Base-by-base conservation (phyloP, 345 rosid species). In the Salix koriyanagi region DNA sequence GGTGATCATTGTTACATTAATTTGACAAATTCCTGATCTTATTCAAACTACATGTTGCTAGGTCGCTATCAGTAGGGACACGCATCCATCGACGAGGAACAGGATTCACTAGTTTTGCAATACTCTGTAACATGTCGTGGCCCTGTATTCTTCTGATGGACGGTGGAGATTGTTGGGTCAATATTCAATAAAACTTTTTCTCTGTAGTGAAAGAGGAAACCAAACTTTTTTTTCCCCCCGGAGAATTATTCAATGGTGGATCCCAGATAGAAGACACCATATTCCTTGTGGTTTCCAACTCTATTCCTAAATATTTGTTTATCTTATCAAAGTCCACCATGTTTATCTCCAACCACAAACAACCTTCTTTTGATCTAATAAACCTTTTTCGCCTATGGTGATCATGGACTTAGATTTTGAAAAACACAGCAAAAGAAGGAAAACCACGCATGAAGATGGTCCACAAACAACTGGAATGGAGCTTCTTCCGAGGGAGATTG, bases 401-500 rank as follows among this genome's bases (percentile, higher is more conserved):
- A 23, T 58, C 64, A 84, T 88, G 93, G 82, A 81, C n/a, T 37
- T 10, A 28, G 85, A 79, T 62, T 36, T 19, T 37, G 79, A 75
- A 71, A 77, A 52, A 39, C 71, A 70, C 25, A 50, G 14, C n/a
- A 75, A 79, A 36, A 86, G 77, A 65, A 83, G 79, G 44, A 87
- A 80, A 69, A 76, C 54, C 73, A 30, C 36, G 26, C 70, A 21
- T 32, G 82, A 67, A 41, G 64, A 75, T 39, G 77, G 72, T 13
- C 18, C 72, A 64, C 25, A 79, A 41, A 8, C 58, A 25, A 79
- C 78, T 2, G 80, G 79, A 50, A 67, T 91, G 78, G 92, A 91
- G 36, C 56, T 60, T 64, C 90, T 91, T 28, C 97, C 97, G 1
- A 71, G 71, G 13, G 97, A 93, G 66, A 85, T 93, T 61, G 28